Evolutionary conservation across 169 alveolate species (phyloP).

Genomic region (Plasmodium relictum): DNA sequence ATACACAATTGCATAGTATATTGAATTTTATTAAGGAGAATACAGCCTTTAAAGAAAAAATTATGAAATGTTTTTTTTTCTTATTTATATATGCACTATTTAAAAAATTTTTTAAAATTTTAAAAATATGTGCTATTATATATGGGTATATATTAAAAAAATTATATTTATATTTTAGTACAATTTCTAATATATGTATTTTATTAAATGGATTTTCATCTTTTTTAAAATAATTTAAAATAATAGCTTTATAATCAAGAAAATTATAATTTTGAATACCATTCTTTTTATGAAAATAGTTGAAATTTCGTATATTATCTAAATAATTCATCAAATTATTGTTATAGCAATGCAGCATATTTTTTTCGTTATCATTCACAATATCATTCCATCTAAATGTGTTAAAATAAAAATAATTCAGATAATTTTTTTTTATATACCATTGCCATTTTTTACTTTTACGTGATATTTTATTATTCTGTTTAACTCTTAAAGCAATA

Average conservation of each 20-base stretch:
- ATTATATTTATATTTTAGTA: constrained; percentile 16
- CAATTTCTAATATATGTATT: constrained; percentile 31
- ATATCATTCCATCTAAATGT: constrained; percentile 1
- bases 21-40: constrained; percentile 34
- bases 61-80: constrained; percentile 8
- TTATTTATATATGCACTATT: not conserved
- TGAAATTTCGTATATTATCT: not conserved
- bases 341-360: too few species aligned
- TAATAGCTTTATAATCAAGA: constrained; percentile 2
- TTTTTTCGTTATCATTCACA: not conserved
- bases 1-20: constrained; percentile 37
- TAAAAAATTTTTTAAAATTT: constrained; percentile 2
- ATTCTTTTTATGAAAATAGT: not conserved
- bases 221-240: constrained; percentile 26
- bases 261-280: not conserved
- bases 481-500: not conserved
- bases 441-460: constrained; percentile 5
- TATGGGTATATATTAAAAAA: constrained; percentile 64
- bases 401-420: constrained; percentile 16
- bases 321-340: too few species aligned
- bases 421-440: constrained; percentile 5
- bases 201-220: constrained; percentile 22
- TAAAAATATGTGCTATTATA: constrained; percentile 17
- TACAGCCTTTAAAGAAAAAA: constrained; percentile 5
- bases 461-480: constrained; percentile 7